A percentile compares a stretch with the other conserved stretches of the same genome.
These are phyloP conservation scores for Vigna angularis DNA, from an alignment of 306 rosid species.

Conservation along the genomic window DNA sequence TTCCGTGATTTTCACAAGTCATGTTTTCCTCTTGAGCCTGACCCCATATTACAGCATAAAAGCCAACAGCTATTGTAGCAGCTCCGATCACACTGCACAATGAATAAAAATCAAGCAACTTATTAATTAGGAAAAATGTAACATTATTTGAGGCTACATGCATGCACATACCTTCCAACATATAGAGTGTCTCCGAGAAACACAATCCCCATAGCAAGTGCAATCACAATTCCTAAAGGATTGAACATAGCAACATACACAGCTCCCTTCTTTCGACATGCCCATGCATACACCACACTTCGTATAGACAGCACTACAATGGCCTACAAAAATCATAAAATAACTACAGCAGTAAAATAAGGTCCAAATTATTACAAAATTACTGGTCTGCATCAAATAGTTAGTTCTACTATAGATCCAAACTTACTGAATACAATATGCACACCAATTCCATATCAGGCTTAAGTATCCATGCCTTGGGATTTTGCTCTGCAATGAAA, in stretches of 20 bases:
- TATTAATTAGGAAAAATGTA: not conserved
- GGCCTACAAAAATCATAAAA: conserved; percentile 38
- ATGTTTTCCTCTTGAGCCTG: conserved; percentile 45
- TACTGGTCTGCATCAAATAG: not conserved
- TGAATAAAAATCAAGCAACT: not conserved
- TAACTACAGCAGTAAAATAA: not conserved
- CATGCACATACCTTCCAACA: conserved; percentile 48
- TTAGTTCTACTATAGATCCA: not conserved
- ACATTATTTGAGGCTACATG: not conserved
- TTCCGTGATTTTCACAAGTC: not conserved
- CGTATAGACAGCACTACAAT: conserved; percentile 37
- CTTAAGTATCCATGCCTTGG: conserved; percentile 40
- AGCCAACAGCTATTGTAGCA: conserved; percentile 46
- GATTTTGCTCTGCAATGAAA: conserved; percentile 33
- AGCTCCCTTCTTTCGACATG: conserved; percentile 53
- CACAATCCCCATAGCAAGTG: conserved; percentile 47
- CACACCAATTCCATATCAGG: conserved; percentile 28
- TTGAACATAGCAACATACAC: conserved; percentile 51
- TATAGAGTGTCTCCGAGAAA: conserved; percentile 54
- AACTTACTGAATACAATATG: conserved; percentile 37
- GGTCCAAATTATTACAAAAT: not conserved
- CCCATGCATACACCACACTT: conserved; percentile 46
- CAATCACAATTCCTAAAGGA: conserved; percentile 58
- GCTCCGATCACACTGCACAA: conserved; percentile 48
- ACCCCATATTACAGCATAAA: conserved; percentile 61